phyloP scores from a whole-genome alignment of 768 basidiomycete genomes.

The Tulasnella calospora region DNA sequence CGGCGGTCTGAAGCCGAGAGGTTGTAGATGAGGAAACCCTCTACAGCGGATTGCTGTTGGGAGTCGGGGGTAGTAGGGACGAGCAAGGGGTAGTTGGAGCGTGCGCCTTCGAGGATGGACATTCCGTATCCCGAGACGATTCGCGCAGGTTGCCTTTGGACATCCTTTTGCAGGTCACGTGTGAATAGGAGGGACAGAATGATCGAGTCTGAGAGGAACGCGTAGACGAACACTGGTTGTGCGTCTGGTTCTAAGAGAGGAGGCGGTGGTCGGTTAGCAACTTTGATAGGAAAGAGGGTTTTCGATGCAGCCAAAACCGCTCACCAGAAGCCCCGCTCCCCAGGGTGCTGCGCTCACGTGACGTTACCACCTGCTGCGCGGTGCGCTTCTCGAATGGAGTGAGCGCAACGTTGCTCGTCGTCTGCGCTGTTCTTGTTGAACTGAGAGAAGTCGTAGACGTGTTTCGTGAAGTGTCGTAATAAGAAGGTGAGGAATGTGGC shows the following conservation, averaged over 20 bases:
- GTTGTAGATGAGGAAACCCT: neutral
- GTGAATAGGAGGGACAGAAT: constrained; percentile 12
- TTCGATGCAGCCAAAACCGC: neutral
- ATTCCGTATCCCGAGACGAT: neutral
- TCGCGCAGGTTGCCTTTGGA: neutral
- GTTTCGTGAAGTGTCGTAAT: neutral
- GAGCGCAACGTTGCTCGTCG: constrained; percentile 3
- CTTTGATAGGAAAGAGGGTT: neutral
- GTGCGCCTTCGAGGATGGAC: neutral
- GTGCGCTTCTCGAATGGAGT: neutral
- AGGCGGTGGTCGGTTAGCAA: neutral
- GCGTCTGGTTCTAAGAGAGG: neutral
- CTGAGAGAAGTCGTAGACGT: neutral
- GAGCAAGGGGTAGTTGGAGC: neutral
- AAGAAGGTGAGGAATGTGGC: neutral
- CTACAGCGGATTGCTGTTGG: neutral
- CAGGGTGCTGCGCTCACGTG: neutral
- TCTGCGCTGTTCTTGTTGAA: neutral
- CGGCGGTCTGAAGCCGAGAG: neutral
- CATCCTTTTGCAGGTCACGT: constrained; percentile 4
- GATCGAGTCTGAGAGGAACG: neutral
- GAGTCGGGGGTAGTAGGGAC: neutral
- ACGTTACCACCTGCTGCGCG: neutral
- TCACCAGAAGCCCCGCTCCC: neutral
- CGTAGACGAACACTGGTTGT: constrained; percentile 11